These are phyloP conservation scores for Russula olivacea DNA, from an alignment of 768 basidiomycete genomes.

Conservation along the genomic window DNA sequence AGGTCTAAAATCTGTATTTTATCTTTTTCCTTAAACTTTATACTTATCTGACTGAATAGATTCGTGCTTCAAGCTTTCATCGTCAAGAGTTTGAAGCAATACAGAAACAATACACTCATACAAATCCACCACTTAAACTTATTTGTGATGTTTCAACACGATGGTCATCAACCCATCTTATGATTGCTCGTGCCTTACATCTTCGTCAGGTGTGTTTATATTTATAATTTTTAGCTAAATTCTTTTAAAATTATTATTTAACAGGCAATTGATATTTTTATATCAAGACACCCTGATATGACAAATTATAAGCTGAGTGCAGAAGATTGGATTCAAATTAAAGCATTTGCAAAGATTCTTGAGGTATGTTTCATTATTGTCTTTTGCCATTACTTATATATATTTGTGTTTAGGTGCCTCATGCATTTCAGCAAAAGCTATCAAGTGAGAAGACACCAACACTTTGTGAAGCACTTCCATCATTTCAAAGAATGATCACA, in stretches of 20 bases:
- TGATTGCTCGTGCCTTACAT: slow-evolving; percentile 28
- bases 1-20: too few species aligned
- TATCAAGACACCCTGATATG: background rate
- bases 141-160: slow-evolving; percentile 27
- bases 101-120: too few species aligned
- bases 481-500: background rate
- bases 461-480: background rate
- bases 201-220: background rate
- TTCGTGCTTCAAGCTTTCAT: background rate
- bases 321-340: too few species aligned
- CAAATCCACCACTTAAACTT: too few species aligned
- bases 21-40: too few species aligned
- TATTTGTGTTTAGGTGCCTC: background rate
- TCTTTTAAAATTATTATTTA: background rate
- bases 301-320: background rate
- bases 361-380: too few species aligned
- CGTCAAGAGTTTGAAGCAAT: background rate
- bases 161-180: slow-evolving; percentile 28
- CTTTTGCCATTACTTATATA: too few species aligned
- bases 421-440: slow-evolving; percentile 8
- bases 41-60: background rate
- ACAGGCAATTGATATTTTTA: background rate
- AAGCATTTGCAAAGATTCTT: background rate
- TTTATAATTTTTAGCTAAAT: too few species aligned
- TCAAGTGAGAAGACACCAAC: slow-evolving; percentile 4